Conservation (phyloP, 352 stramenopile genomes). For the Phytophthora sp. region DNA sequence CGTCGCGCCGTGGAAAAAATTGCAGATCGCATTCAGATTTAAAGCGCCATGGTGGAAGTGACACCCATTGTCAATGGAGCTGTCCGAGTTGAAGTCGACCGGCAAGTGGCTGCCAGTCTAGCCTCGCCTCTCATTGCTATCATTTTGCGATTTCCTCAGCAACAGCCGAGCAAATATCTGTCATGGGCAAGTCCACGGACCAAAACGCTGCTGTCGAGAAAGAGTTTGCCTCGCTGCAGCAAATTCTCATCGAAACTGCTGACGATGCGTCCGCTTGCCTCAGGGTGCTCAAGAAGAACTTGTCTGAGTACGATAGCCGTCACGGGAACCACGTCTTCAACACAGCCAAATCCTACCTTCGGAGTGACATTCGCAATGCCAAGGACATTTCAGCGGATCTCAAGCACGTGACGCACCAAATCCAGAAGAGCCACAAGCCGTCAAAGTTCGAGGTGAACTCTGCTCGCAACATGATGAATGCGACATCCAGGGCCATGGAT, state of each 20-base stretch:
- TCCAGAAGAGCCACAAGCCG: slow-evolving; percentile 13
- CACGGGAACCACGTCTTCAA: slow-evolving; percentile 16
- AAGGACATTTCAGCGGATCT: slow-evolving; percentile 27
- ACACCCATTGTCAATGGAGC: no score
- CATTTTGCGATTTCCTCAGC: no score
- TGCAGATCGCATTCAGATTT: no score
- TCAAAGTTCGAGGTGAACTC: slow-evolving; percentile 15
- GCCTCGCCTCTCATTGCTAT: no score
- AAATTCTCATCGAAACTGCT: slow-evolving; percentile 20
- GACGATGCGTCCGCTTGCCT: slow-evolving; percentile 23
- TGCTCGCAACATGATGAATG: slow-evolving; percentile 23
- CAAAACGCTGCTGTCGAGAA: slow-evolving; percentile 6
- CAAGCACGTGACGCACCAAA: slow-evolving; percentile 22
- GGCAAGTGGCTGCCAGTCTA: no score
- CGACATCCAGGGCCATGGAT: slow-evolving; percentile 15
- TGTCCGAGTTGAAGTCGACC: no score
- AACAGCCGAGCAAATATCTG: neutral
- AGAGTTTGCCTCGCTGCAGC: slow-evolving; percentile 19
- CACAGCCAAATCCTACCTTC: slow-evolving; percentile 26
- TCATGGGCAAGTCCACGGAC: slow-evolving; percentile 19
- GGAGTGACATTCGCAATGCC: slow-evolving; percentile 24
- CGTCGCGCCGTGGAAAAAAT: no score
- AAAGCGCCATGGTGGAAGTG: no score
- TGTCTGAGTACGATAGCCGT: slow-evolving; percentile 25
- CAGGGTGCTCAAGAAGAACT: slow-evolving; percentile 23